phyloP scores from a whole-genome alignment of 108 stramenopile species.

The Conticribra guillardii region DNA sequence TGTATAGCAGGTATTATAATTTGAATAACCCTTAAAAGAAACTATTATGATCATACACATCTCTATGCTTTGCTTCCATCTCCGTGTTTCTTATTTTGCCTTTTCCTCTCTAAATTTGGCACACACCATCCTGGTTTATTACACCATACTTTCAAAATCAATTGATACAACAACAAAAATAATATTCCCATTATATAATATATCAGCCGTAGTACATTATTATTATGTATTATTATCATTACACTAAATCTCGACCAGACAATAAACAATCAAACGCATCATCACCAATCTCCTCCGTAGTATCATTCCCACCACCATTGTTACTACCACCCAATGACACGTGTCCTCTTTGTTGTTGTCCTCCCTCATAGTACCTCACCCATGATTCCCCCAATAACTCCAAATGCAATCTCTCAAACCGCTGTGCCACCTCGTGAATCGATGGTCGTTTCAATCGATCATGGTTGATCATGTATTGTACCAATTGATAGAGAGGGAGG shows the following conservation, averaged over 20 bases:
- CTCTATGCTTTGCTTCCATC: no score
- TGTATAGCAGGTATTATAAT: no score
- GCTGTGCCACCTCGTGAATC: constrained; percentile 24
- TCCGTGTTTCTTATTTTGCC: no score
- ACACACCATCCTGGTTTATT: no score
- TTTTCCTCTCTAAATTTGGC: no score
- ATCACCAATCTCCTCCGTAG: background rate
- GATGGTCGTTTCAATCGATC: constrained; percentile 37
- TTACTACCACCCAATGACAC: background rate
- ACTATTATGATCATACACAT: no score
- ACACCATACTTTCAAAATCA: no score
- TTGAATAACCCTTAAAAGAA: no score
- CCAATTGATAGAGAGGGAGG: constrained; percentile 30
- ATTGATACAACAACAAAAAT: background rate
- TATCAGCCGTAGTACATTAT: background rate
- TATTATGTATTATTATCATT: no score
- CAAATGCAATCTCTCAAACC: constrained; percentile 33
- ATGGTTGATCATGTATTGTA: constrained; percentile 41
- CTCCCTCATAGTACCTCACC: constrained; percentile 3
- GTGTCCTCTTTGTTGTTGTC: background rate
- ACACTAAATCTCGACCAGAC: constrained; percentile 13
- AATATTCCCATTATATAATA: background rate
- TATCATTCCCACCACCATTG: background rate
- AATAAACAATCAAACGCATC: constrained; percentile 25
- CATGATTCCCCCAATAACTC: constrained; percentile 28